Evolutionary conservation across 805 yeast species (phyloP), one percentile per base, ranked within the genome.

Genomic region (Ogataea glucozyma): DNA sequence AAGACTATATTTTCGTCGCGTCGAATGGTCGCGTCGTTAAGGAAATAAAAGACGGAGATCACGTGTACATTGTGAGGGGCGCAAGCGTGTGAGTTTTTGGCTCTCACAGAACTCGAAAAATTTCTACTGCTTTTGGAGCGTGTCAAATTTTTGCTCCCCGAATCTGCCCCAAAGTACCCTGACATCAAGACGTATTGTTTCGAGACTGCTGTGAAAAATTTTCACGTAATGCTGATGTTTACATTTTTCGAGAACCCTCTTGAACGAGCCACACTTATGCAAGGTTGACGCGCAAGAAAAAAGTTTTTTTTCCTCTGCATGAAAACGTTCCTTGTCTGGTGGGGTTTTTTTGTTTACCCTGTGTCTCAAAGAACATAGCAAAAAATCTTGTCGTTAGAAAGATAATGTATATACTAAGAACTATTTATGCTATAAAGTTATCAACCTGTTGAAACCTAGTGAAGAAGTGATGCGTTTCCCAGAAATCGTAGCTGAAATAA

Each of bases 21-120:
- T 60, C 63, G 14, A 66, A 67, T 33, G 67, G 64, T 11, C 64
- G 79, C 43, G 73, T 74, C 31, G 51, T 52, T 20, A 60, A 60
- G 26, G 69, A 65, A 16, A 59, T 81, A 19, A 56, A 64, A 27
- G 73, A 71, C 48, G 81, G 81, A 1, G 84, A 79, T 48, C 57
- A 60, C 2, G 47, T 81, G 13, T 80, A 72, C 52, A 60, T 81
- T 37, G 77, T 81, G 14, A 69, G 76, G 49, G 86, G 85, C 3
- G 66, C 58, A 12, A 49, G 43, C 30, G 30, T 51, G 21, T 49
- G 26, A 31, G 24, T 26, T 17, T 26, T n/a, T 7, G 5, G n/a
- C 16, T 5, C 20, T 4, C n/a, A n/a, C n/a, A n/a, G n/a, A n/a
- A n/a, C n/a, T n/a, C n/a, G n/a, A n/a, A n/a, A n/a, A n/a, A n/a